These are phyloP conservation scores for Paramecium sexaurelia DNA, from an alignment of 73 alveolate species.

Conservation along the genomic window DNA sequence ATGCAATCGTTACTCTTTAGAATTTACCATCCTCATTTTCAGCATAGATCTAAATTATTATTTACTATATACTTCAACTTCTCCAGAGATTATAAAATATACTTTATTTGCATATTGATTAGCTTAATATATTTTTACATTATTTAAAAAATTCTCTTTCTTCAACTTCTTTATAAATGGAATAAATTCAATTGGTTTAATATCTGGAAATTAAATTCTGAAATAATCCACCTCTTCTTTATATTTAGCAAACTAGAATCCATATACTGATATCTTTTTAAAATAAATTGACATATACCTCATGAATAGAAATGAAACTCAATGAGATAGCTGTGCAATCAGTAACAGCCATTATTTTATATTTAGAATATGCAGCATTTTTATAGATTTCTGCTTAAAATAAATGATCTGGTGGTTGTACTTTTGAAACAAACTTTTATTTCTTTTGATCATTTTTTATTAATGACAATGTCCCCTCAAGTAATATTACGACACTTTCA, in stretches of 20 bases:
- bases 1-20: not conserved
- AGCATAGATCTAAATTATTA: not conserved
- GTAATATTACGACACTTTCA: not conserved
- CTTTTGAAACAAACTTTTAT: not conserved
- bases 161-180: conserved; percentile 1
- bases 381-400: conserved; percentile 1
- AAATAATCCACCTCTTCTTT: conserved; percentile 10
- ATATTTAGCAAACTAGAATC: conserved; percentile 27
- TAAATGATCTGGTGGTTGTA: conserved; percentile 6
- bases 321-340: not conserved
- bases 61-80: not conserved
- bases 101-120: not conserved
- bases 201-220: not conserved
- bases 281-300: not conserved
- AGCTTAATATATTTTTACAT: not conserved
- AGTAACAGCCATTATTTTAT: not conserved
- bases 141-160: not conserved
- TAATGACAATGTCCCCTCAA: not conserved
- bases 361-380: not conserved
- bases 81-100: not conserved
- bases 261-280: not conserved
- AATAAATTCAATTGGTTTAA: conserved; percentile 22
- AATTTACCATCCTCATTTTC: conserved; percentile 39
- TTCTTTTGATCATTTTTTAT: not conserved
- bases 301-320: not conserved